Evolutionary conservation across 140 eudicot species (phyloP).

Genomic region (Cichorium intybus): DNA sequence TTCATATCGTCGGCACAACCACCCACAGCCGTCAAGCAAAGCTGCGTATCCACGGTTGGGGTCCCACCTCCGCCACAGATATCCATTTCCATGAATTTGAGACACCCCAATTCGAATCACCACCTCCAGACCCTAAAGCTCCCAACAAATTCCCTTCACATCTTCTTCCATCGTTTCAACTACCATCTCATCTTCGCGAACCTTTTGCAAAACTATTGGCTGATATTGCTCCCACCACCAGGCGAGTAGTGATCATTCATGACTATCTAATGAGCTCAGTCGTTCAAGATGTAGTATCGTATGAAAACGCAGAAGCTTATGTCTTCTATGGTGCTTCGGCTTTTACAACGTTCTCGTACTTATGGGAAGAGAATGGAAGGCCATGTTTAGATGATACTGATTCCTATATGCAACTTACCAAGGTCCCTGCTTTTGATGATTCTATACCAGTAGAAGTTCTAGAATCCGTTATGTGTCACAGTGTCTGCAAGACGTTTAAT

Average conservation of each 20-base stretch:
- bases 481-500: background rate
- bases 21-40: slow-evolving; percentile 62
- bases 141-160: slow-evolving; percentile 45
- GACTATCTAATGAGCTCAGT: slow-evolving; percentile 50
- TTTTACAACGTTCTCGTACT: slow-evolving; percentile 20
- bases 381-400: slow-evolving; percentile 33
- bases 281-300: slow-evolving; percentile 37
- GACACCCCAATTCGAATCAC: slow-evolving; percentile 25
- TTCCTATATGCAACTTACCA: slow-evolving; percentile 9
- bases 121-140: slow-evolving; percentile 46
- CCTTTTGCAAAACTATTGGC: slow-evolving; percentile 37
- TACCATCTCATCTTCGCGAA: slow-evolving; percentile 36
- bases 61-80: slow-evolving; percentile 15
- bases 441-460: slow-evolving; percentile 34
- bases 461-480: background rate
- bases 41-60: slow-evolving; percentile 45
- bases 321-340: slow-evolving; percentile 46
- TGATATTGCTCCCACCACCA: slow-evolving; percentile 1
- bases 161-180: slow-evolving; percentile 35
- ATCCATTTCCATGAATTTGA: slow-evolving; percentile 48
- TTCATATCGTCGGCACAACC: slow-evolving; percentile 52
- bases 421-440: slow-evolving; percentile 30
- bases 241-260: slow-evolving; percentile 45
- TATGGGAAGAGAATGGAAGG: slow-evolving; percentile 40
- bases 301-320: slow-evolving; percentile 51